Conservation (phyloP, 495 filamentous ascomycete genomes). For the Podospora pseudoanserina region DNA sequence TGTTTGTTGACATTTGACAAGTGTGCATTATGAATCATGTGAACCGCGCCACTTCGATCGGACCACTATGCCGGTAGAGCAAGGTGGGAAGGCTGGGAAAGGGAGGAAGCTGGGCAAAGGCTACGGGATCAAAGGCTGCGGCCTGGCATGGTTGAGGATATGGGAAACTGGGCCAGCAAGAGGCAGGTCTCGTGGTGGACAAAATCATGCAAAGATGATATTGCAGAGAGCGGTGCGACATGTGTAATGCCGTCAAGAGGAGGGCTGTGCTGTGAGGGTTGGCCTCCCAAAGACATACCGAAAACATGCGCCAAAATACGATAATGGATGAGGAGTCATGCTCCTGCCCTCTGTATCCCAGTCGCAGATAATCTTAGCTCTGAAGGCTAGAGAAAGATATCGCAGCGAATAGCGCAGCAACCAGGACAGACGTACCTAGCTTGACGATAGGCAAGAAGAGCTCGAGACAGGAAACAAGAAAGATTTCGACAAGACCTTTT, state of each 20-base stretch:
- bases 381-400: conserved; percentile 36
- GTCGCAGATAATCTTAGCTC: conserved; percentile 47
- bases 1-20: conserved; percentile 1
- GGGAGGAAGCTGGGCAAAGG: not conserved
- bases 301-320: conserved; percentile 14
- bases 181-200: not conserved
- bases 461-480: conserved; percentile 44
- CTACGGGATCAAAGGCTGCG: not conserved
- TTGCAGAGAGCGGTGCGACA: not conserved
- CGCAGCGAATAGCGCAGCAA: conserved; percentile 50
- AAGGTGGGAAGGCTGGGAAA: conserved; percentile 10
- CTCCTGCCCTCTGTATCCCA: conserved; percentile 46
- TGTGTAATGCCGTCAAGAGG: conserved; percentile 20
- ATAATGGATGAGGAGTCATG: conserved; percentile 28
- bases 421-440: conserved; percentile 48
- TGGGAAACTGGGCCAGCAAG: not conserved
- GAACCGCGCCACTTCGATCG: not conserved
- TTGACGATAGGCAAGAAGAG: conserved; percentile 57
- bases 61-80: not conserved
- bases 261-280: conserved; percentile 14
- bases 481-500: conserved; percentile 32
- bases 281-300: conserved; percentile 11
- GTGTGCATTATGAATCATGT: not conserved
- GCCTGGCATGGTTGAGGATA: not conserved
- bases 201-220: not conserved